Evolutionary conservation across 768 basidiomycete genomes (phyloP), one percentile per base, ranked within the genome.

Genomic region (Tricholoma matsutake): DNA sequence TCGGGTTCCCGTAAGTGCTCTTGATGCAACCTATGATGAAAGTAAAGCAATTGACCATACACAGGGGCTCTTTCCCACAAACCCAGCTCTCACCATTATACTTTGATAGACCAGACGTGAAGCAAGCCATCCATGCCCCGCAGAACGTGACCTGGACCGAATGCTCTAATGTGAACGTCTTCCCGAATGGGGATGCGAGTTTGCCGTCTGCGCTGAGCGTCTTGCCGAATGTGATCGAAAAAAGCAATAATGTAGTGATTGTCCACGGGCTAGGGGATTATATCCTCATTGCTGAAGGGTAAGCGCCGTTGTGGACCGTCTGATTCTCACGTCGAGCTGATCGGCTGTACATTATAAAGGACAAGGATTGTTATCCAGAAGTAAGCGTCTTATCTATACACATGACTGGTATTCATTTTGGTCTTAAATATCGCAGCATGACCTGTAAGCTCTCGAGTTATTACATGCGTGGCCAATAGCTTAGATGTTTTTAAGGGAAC

Each of bases 231-330:
- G 88, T 89, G 57, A 91, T 92, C 57, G 87, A 90, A 73, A 90
- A 89, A 78, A 90, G 78, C 70, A 75, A 83, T 57, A 78, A 88
- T 55, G 82, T 78, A 2, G 86, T 91, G 13, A 86, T 92, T 57
- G 78, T 85, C 4, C 89, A 92, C 56, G 90, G 90, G 0, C 75
- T 90, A 54, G 87, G 83, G 0, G 90, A 92, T 71, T 92, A 84
- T 66, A 79, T 88, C 59, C 75, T 89, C 34, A 89, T 92, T 54
- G 83, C 89, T 9, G 86, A 90, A 63, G 91, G 90, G 87, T 88
- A 63, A 60, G 83, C 70, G 6, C 14, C 10, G 31, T n/a, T 1
- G 18, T 3, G 29, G n/a, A 9, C 18, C 29, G 41, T 20, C 31
- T 22, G 2, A 14, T 6, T 55, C 16, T 25, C 9, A 18, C 16